Evolutionary conservation across 2,329 filamentous ascomycete species (phyloP), one percentile per base, ranked within the genome.

Genomic region (Pestalotiopsis fici): DNA sequence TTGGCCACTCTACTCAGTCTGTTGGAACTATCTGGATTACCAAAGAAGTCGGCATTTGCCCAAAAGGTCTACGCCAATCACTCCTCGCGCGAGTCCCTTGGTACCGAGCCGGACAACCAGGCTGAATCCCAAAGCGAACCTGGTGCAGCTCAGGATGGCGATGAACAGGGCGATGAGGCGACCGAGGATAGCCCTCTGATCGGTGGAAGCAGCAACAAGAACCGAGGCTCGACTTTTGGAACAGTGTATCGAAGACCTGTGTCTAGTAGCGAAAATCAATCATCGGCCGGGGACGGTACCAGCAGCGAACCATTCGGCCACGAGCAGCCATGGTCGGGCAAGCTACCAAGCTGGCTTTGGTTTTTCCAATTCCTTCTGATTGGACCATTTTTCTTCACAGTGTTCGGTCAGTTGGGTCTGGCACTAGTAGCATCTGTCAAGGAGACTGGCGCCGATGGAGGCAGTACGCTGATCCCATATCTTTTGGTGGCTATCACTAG

Each of bases 291-390:
- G 66, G 69, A 71, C 69, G 75, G 67, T 67, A 69, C 70, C 39
- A 73, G 68, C 27, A 67, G 66, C 2, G 73, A 81, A 65, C 80
- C 85, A 0, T 94, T 91, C 75, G 87, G 87, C 13, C 82, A 88
- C 65, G 96, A 98, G 76, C 96, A 98, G 78, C 82, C 86, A 15
- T 99, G 96, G 96, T 97, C 94, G 64, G 87, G 87, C 3, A 86
- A 86, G 47, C 82, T 98, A 65, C 93, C 94, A 1, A 88, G 86
- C 57, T 98, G 92, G 92, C 90, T 92, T 21, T 99, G 96, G 96
- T 79, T 96, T 55, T 73, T 97, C 21, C 95, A 99, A 74, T 91
- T 98, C 71, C 82, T 98, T 3, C 76, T 98, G 18, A 82, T 97
- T 11, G 92, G 89, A 0, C 94, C 95, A 15, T 78, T 88, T 43